A percentile compares a stretch with the other conserved stretches of the same genome.
These are phyloP conservation scores for Elsinoe ampelina DNA, from an alignment of 2,329 filamentous ascomycete species.

Conservation along the genomic window DNA sequence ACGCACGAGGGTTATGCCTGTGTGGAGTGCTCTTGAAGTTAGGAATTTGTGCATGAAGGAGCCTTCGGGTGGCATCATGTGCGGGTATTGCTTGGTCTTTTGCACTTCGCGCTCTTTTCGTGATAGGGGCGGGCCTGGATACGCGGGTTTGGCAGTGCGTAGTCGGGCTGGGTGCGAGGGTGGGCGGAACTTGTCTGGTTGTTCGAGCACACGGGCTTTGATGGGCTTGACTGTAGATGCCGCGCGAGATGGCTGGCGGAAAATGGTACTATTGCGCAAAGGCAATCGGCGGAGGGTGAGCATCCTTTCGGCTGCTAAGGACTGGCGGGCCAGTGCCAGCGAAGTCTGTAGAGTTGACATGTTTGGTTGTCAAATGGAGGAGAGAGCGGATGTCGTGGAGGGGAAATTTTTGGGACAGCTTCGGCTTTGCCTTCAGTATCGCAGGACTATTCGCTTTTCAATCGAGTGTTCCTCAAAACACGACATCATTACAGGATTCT, in stretches of 20 bases:
- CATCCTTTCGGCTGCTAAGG: constrained; percentile 3
- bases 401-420: constrained; percentile 7
- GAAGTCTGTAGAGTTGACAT: not conserved
- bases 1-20: constrained; percentile 73
- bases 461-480: not conserved
- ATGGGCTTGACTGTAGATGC: constrained; percentile 29
- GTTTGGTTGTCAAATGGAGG: not conserved
- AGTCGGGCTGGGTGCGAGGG: constrained; percentile 76
- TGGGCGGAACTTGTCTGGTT: constrained; percentile 82
- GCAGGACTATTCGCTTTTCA: not conserved
- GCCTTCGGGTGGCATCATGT: constrained; percentile 76
- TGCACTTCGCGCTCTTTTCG: constrained; percentile 57
- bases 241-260: constrained; percentile 18
- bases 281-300: not conserved
- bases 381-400: not conserved
- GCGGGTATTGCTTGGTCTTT: constrained; percentile 66
- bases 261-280: not conserved
- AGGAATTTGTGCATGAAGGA: constrained; percentile 80
- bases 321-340: not conserved
- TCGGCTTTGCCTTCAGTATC: not conserved
- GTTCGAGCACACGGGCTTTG: constrained; percentile 66
- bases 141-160: constrained; percentile 53
- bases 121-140: constrained; percentile 60
- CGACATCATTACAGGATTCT: not conserved
- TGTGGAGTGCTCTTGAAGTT: constrained; percentile 64